A percentile compares a stretch with the other conserved stretches of the same genome.
Conservation (phyloP, 202 grass and related monocot species). For the Panicum hallii region DNA sequence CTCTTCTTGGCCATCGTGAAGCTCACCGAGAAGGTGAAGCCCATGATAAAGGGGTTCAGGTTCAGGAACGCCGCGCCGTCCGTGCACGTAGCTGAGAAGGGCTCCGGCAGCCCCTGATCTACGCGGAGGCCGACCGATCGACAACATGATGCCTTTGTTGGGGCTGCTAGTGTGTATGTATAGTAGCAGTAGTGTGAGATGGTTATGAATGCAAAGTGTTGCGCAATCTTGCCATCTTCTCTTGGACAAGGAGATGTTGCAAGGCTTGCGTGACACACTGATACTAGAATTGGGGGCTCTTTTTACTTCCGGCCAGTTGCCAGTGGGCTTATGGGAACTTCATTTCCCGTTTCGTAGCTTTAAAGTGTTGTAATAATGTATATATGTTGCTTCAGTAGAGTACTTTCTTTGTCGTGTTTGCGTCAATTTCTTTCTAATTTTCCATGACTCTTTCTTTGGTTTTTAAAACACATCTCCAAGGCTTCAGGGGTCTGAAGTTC, state of each 20-base stretch:
- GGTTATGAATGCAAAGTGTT: neutral
- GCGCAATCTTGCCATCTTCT: neutral
- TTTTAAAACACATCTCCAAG: too few species aligned
- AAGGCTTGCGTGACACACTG: neutral
- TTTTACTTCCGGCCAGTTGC: neutral
- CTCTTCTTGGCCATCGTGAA: conserved; percentile 72
- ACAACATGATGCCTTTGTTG: too few species aligned
- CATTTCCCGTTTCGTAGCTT: neutral
- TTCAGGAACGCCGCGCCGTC: conserved; percentile 39
- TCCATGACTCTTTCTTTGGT: too few species aligned
- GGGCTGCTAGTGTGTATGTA: neutral
- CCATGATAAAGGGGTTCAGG: conserved; percentile 57
- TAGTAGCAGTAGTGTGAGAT: neutral
- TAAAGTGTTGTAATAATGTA: too few species aligned
- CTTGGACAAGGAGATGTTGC: neutral
- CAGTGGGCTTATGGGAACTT: neutral
- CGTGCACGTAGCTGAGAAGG: conserved; percentile 30
- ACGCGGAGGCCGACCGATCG: too few species aligned
- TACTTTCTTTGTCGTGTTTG: too few species aligned
- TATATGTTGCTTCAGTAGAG: too few species aligned
- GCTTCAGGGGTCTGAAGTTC: too few species aligned
- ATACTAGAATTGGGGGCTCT: neutral
- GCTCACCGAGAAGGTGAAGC: conserved; percentile 67
- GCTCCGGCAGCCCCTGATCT: conserved; percentile 13
- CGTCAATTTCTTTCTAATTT: too few species aligned